Base-by-base conservation (phyloP, 2,329 filamentous ascomycete genomes). In the Talaromyces sp. region DNA sequence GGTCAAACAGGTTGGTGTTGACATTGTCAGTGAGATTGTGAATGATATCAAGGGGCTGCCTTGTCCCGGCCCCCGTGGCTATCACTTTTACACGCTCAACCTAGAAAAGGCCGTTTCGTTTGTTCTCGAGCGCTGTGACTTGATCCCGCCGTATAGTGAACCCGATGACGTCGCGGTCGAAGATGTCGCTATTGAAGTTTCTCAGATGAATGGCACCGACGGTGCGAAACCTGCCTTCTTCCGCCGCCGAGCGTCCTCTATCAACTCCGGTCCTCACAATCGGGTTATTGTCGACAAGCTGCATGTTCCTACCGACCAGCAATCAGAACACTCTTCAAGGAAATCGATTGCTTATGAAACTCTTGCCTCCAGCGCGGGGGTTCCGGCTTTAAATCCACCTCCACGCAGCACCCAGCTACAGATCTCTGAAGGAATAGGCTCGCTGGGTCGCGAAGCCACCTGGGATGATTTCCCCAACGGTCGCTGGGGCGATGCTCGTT, bases 391-490 rank as follows among this genome's bases (percentile, higher is more conserved):
- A 64, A 71, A 84, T 58, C 82, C 93, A 69, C 93, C 93, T 72
- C 87, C 86, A 21, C 85, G 93, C 57, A 88, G 89, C 60, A 93
- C 93, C 73, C 95, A 91, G 0, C 83, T 98, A 10, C 91, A 93
- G 29, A 97, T 97, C 61, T 96, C 93, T 0, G 93, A 98, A 77
- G 93, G 95, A 6, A 89, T 96, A 70, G 95, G 93, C 26, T 84
- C 89, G 3, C 81, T 97, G 7, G 95, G 93, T 11, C 85, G 95
- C 55, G 93, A 98, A 80, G 95, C 95, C 35, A 99, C 95, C 0
- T 99, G 95, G 95, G 95, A 99, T 70, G 95, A 99, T 69, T 99
- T 92, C 75, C 93, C 93, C 64, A 98, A 98, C 79, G 95, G 93
- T 29, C 86, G 93, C 59, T 98, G 93, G 87, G 93, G 93, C 71